Evolutionary conservation across 1,139 yeast genomes (phyloP), one percentile per base, ranked within the genome.

Genomic region (Yarrowia galli): DNA sequence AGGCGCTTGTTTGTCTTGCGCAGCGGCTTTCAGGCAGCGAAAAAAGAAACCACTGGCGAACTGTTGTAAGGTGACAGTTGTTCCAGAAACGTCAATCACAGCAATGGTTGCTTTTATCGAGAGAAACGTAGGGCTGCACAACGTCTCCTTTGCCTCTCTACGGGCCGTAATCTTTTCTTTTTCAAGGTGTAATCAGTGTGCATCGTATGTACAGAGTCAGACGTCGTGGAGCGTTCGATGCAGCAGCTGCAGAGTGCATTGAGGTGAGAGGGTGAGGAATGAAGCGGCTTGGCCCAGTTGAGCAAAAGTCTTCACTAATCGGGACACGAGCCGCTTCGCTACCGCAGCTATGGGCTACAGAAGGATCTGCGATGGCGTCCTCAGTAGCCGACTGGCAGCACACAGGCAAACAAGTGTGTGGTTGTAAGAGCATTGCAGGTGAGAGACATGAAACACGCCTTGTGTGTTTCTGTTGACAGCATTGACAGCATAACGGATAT

Each of bases 201-300:
- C 23, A 42, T 42, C 23, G 15, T 42, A 20, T 23, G 28, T 25
- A 25, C 28, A 25, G 28, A 7, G 28, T 25, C 28, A 7, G 32
- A 28, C 32, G 32, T 10, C 32, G 32, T 10, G 9, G 32, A 28
- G 32, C 9, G 32, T 28, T 28, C 32, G 54, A 51, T 22, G 58
- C 58, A 22, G 25, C 42, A 9, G 20, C 18, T 35, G 58, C 58
- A 51, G 58, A 22, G 42, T 51, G 58, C 58, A 51, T 51, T 10
- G 49, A 23, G 22, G 13, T 4, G 28, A 1, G 28, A 20, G 49
- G 18, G 20, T 16, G 20, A 9, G 43, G 58, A 51, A 51, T 51
- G 58, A 51, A 51, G 58, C 56, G 40, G 40, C 28, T 32, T 12
- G 20, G 46, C 40, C 43, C 28, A 9, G n/a, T 35, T 20, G 43